Conservation (phyloP, 805 yeast species). For the Tetrapisispora fleetii region DNA sequence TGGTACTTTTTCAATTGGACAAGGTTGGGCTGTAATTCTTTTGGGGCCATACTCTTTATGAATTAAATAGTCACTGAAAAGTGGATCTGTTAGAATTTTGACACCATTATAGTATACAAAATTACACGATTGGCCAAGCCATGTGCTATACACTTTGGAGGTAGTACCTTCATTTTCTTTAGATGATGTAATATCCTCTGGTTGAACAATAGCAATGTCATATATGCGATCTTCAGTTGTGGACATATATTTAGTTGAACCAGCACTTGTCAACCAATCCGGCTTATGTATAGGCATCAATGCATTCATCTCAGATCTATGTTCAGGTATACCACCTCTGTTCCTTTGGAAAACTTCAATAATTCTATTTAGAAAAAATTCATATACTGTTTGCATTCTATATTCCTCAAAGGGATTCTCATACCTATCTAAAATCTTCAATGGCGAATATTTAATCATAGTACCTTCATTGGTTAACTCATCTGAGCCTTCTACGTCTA, state of each 20-base stretch:
- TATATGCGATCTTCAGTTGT: neutral
- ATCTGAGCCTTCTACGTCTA: constrained; percentile 10
- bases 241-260: constrained; percentile 8
- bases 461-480: constrained; percentile 15
- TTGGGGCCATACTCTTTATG: constrained; percentile 66
- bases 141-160: constrained; percentile 40
- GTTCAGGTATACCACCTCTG: constrained; percentile 50
- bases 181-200: neutral
- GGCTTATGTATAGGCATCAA: constrained; percentile 56
- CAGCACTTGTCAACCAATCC: constrained; percentile 34
- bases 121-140: constrained; percentile 92
- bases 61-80: constrained; percentile 58
- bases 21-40: constrained; percentile 72
- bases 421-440: constrained; percentile 63
- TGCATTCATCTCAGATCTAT: constrained; percentile 38
- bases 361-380: constrained; percentile 65
- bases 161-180: neutral
- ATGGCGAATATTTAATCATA: constrained; percentile 33
- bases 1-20: constrained; percentile 52
- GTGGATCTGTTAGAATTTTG: constrained; percentile 80
- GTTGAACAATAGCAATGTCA: neutral
- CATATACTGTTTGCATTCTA: constrained; percentile 80
- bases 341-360: constrained; percentile 58
- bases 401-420: constrained; percentile 90
- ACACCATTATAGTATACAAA: constrained; percentile 59